Evolutionary conservation across 306 rosid genomes (phyloP).

Genomic region (Arachis hypogaea): DNA sequence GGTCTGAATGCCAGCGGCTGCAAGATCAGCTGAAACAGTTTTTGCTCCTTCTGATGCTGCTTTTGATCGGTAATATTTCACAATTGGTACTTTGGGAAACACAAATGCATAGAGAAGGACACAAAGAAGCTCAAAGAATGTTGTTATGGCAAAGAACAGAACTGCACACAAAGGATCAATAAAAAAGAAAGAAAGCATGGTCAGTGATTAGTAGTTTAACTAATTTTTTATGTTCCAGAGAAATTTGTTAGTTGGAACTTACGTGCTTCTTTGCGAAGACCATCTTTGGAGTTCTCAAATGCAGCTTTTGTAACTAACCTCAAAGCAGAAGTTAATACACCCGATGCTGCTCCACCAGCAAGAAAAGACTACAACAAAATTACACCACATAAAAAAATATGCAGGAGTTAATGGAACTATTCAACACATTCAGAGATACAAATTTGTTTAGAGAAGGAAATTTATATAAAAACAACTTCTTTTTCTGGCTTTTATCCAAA

Average conservation of each 20-base stretch:
- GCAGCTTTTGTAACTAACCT: slow-evolving; percentile 82
- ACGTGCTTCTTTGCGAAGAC: slow-evolving; percentile 93
- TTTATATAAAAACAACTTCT: no score
- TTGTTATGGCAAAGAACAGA: slow-evolving; percentile 71
- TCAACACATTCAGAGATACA: no score
- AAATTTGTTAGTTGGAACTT: slow-evolving; percentile 33
- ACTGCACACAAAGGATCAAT: slow-evolving; percentile 53
- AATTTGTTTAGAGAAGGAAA: no score
- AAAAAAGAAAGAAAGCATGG: slow-evolving; percentile 19
- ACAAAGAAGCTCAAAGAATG: slow-evolving; percentile 71
- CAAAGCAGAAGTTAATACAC: slow-evolving; percentile 74
- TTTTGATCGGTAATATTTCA: slow-evolving; percentile 81
- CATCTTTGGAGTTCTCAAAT: slow-evolving; percentile 66
- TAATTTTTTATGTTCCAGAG: slow-evolving; percentile 5
- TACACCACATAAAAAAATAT: no score
- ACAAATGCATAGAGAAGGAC: slow-evolving; percentile 66
- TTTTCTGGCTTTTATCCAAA: no score
- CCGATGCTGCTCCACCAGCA: slow-evolving; percentile 87
- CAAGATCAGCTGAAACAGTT: slow-evolving; percentile 86
- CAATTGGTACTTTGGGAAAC: slow-evolving; percentile 76
- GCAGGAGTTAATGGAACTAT: no score
- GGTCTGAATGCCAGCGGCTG: slow-evolving; percentile 72
- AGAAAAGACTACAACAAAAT: slow-evolving; percentile 63
- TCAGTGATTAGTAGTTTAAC: background rate
- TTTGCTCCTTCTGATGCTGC: slow-evolving; percentile 89